Conservation (phyloP, 192 early-diverging fungal genomes). For the Coemansia sp. region DNA sequence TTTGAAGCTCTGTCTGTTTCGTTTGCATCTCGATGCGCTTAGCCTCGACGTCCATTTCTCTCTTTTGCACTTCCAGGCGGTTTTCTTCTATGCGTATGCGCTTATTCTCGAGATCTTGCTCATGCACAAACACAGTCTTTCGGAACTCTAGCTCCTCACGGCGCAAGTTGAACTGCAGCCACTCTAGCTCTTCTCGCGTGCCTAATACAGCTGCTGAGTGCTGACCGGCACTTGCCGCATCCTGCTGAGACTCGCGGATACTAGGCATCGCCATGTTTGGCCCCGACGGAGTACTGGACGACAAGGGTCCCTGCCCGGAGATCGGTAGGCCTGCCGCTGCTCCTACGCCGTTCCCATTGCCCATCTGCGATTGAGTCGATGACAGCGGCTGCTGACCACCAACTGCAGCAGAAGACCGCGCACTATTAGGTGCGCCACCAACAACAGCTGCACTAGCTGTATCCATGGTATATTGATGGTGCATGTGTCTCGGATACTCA, state of each 20-base stretch:
- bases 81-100: conserved; percentile 39
- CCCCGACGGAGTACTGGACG: conserved; percentile 12
- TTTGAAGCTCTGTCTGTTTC: conserved; percentile 38
- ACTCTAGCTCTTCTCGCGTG: conserved; percentile 50
- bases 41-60: conserved; percentile 41
- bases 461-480: neutral
- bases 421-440: neutral
- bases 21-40: conserved; percentile 30
- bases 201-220: conserved; percentile 12
- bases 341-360: neutral
- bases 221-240: conserved; percentile 6
- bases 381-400: neutral
- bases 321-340: neutral
- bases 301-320: neutral
- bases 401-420: neutral
- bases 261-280: conserved; percentile 13
- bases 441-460: neutral
- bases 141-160: conserved; percentile 55
- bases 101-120: conserved; percentile 42
- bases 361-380: neutral
- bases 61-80: conserved; percentile 37
- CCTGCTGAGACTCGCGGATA: conserved; percentile 25
- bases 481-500: conserved; percentile 1
- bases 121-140: conserved; percentile 39
- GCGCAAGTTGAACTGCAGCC: conserved; percentile 52